Evolutionary conservation across 345 rosid genomes (phyloP), one percentile per base, ranked within the genome.

Genomic region (Syzygium grande): DNA sequence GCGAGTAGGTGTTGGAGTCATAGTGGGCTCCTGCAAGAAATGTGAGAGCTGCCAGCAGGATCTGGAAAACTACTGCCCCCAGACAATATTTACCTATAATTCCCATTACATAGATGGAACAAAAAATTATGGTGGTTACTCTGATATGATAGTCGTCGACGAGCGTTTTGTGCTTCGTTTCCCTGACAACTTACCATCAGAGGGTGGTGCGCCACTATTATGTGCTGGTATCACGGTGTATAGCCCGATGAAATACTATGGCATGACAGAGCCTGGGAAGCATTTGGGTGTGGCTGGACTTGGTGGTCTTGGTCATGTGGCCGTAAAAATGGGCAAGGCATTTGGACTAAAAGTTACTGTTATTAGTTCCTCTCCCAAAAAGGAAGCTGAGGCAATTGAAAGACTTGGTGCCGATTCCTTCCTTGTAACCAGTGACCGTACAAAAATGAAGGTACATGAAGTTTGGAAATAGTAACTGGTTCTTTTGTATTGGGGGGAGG

Each of bases 221-320:
- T 97, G 99, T 89, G 98, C 99, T 84, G 99, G 98, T 86, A 95
- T 94, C 90, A 97, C 99, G 1, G 94, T 97, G 86, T 96, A 94
- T 87, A 97, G 98, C 92, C 98, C 99, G 10, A 97, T 95, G 98
- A 94, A 94, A 86, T 96, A 96, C 88, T 97, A 97, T 88, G 98
- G 98, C 84, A 94, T 96, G 94, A 94, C 95, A 7, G 95, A 94
- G 88, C 92, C 94, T 22, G 97, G 99, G 61, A 97, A 95, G 89
- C 98, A 97, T 92, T 89, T 97, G 89, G 99, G 99, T 86, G 93
- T 97, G 2, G 96, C 93, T 19, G 99, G 99, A 84, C 96, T 96
- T 86, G 98, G 98, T 88, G 99, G 99, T 23, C 95, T 97, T 86
- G 99, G 98, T 88, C 99, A 97, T 90, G 91, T 96, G 86, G 99